Evolutionary conservation across 2,329 filamentous ascomycete species (phyloP), one percentile per base, ranked within the genome.

Genomic region (Beauveria australis): DNA sequence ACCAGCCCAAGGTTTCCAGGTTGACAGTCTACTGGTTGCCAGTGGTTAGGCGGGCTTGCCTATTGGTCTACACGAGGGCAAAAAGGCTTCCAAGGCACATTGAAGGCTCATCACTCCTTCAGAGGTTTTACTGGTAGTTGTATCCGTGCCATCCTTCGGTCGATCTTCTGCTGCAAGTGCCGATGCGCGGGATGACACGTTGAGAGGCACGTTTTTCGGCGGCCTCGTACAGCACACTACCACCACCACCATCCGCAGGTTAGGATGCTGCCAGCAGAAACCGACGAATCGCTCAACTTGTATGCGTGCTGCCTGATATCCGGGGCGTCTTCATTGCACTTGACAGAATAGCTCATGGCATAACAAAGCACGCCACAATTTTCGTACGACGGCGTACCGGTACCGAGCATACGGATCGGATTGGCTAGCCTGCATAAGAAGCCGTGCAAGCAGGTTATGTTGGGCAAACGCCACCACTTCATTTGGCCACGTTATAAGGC

Each of bases 121-220:
- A 14, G 10, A 37, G 33, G 33, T 12, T 26, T 19, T 30, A 12
- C 5, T 57, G 40, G 12, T 55, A 44, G 19, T 40, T 40, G n/a
- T 48, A 33, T 48, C 24, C 14, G 26, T 46, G 40, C 24, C 41
- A 18, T 40, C 41, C 49, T 60, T 48, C 26, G 51, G 51, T 30
- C 43, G 58, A 60, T 60, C 51, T 33, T 19, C 30, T 19, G 28
- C 51, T 54, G 58, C 58, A 60, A 60, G 51, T 60, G 58, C 51
- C 58, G 58, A 59, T 53, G 57, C 19, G 37, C 37, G 22, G 47
- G 18, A 24, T 59, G 56, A 40, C 57, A 59, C 48, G 49, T 59
- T 47, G 41, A 40, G n/a, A 37, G 40, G 49, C 57, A 59, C 57
- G 49, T 53, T 59, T 59, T 8, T 53, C 40, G n/a, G 57, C 40